A percentile compares a stretch with the other conserved stretches of the same genome.
phyloP scores from a whole-genome alignment of 2,329 filamentous ascomycete genomes.

The Epichloe festucae region DNA sequence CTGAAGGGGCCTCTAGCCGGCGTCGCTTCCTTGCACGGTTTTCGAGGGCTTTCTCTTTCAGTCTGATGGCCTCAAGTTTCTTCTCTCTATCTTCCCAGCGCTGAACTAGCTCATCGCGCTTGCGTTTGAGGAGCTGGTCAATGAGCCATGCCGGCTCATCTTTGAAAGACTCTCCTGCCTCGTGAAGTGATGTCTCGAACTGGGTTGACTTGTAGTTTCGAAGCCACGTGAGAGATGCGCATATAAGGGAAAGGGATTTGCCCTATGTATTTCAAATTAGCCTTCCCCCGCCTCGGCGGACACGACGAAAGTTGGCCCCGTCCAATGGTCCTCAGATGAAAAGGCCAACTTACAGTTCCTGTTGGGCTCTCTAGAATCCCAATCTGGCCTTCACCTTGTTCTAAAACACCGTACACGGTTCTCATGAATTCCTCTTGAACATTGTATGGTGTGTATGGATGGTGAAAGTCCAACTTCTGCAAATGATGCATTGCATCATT shows the following conservation, averaged over 20 bases:
- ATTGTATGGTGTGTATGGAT: conserved; percentile 76
- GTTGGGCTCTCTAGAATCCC: conserved; percentile 92
- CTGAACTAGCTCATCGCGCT: conserved; percentile 50
- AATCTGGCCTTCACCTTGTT: conserved; percentile 56
- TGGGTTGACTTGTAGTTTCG: conserved; percentile 57
- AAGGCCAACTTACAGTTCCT: conserved; percentile 42
- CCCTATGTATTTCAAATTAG: conserved; percentile 34
- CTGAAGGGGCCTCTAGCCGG: conserved; percentile 24
- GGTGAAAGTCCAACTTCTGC: conserved; percentile 54
- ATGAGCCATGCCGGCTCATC: conserved; percentile 79
- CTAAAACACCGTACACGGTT: conserved; percentile 64
- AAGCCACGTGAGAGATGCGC: conserved; percentile 82
- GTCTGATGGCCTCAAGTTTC: conserved; percentile 52
- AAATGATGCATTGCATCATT: conserved; percentile 11
- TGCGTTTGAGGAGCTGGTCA: conserved; percentile 59
- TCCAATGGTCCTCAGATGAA: too few species aligned
- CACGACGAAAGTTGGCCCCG: not conserved
- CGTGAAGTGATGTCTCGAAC: conserved; percentile 40
- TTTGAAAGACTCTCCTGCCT: conserved; percentile 30
- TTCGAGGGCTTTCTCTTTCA: conserved; percentile 47
- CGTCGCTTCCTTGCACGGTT: conserved; percentile 34
- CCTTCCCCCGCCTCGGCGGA: too few species aligned
- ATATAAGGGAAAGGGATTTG: conserved; percentile 86
- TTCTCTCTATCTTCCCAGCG: conserved; percentile 61
- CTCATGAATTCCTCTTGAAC: conserved; percentile 86